A percentile compares a stretch with the other conserved stretches of the same genome.
phyloP scores from a whole-genome alignment of 176 grass and related monocot genomes.

The Bromus sterilis region DNA sequence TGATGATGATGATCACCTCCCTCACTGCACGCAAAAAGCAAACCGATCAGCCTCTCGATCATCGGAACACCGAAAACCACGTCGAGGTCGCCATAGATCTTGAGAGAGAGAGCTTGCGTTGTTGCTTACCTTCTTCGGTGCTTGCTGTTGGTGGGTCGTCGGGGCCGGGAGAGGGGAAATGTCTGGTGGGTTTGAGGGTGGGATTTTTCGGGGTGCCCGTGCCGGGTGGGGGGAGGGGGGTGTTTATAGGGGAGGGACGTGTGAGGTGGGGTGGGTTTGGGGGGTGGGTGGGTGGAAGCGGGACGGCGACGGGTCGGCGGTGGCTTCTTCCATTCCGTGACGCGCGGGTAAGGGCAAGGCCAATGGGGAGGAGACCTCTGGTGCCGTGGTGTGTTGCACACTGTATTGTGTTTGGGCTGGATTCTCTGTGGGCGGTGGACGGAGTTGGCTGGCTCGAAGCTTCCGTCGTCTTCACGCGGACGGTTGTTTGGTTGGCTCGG shows the following conservation, averaged over 20 bases:
- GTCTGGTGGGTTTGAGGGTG: not conserved
- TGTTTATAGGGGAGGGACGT: slow-evolving; percentile 23
- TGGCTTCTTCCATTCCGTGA: not conserved
- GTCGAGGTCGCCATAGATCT: not conserved
- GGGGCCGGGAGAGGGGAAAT: not conserved
- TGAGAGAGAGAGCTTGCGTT: not conserved
- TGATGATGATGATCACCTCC: not conserved
- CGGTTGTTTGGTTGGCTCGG: not conserved
- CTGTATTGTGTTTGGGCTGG: not conserved
- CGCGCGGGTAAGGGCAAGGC: not conserved
- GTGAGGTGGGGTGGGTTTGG: not conserved
- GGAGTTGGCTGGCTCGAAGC: not conserved
- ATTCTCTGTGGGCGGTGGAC: slow-evolving; percentile 11
- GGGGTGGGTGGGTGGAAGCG: not conserved
- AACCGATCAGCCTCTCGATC: not conserved
- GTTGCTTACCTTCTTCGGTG: not conserved
- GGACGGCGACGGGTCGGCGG: slow-evolving; percentile 22
- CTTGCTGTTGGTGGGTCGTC: not conserved
- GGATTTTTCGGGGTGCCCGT: not conserved
- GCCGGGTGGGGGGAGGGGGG: not conserved
- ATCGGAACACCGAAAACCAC: not conserved
- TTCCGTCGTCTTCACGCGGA: not conserved
- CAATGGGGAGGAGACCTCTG: not conserved
- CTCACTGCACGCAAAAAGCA: not conserved
- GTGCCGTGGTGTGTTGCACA: not conserved